A percentile compares a stretch with the other conserved stretches of the same genome.
These are phyloP conservation scores for Claviceps sorghi DNA, from an alignment of 2,329 filamentous ascomycete genomes.

Conservation along the genomic window DNA sequence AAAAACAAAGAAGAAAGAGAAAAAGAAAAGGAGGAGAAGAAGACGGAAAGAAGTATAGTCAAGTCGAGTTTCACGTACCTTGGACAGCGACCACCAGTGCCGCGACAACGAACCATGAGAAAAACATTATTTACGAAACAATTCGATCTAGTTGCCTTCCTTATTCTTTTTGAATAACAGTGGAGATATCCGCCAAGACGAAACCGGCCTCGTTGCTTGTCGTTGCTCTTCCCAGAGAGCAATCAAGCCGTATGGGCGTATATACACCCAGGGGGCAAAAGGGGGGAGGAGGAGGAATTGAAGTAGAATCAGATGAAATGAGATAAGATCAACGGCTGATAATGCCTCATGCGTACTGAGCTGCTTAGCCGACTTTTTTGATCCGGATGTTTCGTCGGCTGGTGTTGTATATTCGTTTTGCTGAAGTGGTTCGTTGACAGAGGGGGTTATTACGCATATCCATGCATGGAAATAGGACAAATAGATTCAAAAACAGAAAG, in stretches of 20 bases:
- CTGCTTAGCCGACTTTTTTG: too few species aligned
- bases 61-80: constrained; percentile 19
- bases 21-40: background rate
- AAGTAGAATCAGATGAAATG: background rate
- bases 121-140: constrained; percentile 27
- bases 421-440: too few species aligned
- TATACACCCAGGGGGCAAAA: background rate
- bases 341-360: too few species aligned
- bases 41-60: background rate
- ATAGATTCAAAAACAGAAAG: too few species aligned
- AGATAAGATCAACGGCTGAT: too few species aligned
- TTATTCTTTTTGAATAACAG: background rate
- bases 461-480: too few species aligned
- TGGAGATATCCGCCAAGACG: background rate
- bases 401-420: background rate
- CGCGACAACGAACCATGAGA: constrained; percentile 31
- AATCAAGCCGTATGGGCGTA: background rate
- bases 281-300: background rate
- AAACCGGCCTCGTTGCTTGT: background rate
- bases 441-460: background rate
- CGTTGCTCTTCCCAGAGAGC: background rate
- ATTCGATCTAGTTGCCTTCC: background rate
- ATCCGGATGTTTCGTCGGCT: too few species aligned
- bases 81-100: constrained; percentile 33
- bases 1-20: background rate